Percentiles rank a stretch among this genome's conserved stretches.
These are phyloP conservation scores for Heterobasidion occidentale DNA, from an alignment of 1,284 basidiomycete genomes.

Conservation along the genomic window DNA sequence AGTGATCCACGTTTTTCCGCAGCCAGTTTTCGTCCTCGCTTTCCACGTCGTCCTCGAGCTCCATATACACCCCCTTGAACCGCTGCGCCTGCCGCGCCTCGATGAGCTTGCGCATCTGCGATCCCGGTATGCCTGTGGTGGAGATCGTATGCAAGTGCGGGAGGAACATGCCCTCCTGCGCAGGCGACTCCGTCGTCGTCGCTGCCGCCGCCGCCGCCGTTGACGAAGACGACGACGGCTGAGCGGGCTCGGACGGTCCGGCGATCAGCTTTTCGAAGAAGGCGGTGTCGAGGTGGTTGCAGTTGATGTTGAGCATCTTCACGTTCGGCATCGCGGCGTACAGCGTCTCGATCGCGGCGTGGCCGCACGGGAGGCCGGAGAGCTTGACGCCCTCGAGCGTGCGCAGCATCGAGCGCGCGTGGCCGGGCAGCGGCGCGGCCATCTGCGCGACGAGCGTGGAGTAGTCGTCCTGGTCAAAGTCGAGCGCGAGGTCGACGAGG, in stretches of 20 bases:
- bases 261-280: constrained; percentile 20
- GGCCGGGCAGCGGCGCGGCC: constrained; percentile 23
- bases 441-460: constrained; percentile 36
- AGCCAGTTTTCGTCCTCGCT: constrained; percentile 37
- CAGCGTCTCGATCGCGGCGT: constrained; percentile 24
- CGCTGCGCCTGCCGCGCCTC: constrained; percentile 30
- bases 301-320: constrained; percentile 34
- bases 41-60: constrained; percentile 28
- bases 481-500: constrained; percentile 38
- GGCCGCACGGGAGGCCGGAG: constrained; percentile 33
- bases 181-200: not conserved
- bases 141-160: constrained; percentile 35
- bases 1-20: constrained; percentile 31
- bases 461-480: constrained; percentile 44
- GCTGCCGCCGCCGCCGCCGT: constrained; percentile 4
- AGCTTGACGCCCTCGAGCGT: constrained; percentile 42
- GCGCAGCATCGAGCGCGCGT: constrained; percentile 32
- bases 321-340: constrained; percentile 37
- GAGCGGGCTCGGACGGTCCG: not conserved
- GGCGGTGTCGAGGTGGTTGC: constrained; percentile 19
- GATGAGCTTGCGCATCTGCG: constrained; percentile 35
- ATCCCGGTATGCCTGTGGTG: constrained; percentile 33
- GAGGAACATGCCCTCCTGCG: constrained; percentile 17
- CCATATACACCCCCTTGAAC: constrained; percentile 36
- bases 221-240: not conserved